Evolutionary conservation across 1,284 basidiomycete species (phyloP).

Genomic region (Sparassis latifolia): DNA sequence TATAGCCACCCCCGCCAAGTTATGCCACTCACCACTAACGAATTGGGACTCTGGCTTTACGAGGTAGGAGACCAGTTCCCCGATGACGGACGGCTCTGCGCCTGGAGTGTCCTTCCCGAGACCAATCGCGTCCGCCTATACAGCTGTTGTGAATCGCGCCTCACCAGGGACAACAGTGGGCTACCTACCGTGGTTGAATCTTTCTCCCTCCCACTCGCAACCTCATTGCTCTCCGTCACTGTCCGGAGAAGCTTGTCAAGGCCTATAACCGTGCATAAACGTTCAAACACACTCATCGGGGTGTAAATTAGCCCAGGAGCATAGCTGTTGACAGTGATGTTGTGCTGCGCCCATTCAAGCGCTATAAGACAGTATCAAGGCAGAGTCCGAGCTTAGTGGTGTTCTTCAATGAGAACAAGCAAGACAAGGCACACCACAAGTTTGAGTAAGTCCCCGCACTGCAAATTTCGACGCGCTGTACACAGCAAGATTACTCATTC

Average conservation of each 20-base stretch:
- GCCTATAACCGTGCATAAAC: not conserved
- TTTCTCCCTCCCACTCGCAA: constrained; percentile 1
- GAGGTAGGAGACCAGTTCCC: constrained; percentile 10
- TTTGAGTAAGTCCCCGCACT: constrained; percentile 23
- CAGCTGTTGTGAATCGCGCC: not conserved
- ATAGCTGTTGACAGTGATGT: constrained; percentile 11
- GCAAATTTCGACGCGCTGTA: constrained; percentile 23
- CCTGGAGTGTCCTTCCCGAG: constrained; percentile 2
- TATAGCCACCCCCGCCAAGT: no score
- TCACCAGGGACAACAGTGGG: not conserved
- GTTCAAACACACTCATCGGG: constrained; percentile 1
- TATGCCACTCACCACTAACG: constrained; percentile 6
- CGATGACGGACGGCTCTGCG: constrained; percentile 4
- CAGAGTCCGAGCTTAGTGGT: not conserved
- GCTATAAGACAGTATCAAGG: not conserved
- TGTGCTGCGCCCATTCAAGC: constrained; percentile 3
- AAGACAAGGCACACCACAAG: constrained; percentile 9
- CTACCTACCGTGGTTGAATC: constrained; percentile 2
- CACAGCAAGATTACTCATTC: constrained; percentile 3
- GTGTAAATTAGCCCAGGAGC: constrained; percentile 9
- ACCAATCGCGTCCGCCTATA: constrained; percentile 1
- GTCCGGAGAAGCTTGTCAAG: not conserved
- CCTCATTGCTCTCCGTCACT: not conserved
- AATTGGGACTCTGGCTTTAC: constrained; percentile 11
- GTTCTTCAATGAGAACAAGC: not conserved